Conservation (phyloP, 768 basidiomycete genomes). For the Kwoniella dejecticola region DNA sequence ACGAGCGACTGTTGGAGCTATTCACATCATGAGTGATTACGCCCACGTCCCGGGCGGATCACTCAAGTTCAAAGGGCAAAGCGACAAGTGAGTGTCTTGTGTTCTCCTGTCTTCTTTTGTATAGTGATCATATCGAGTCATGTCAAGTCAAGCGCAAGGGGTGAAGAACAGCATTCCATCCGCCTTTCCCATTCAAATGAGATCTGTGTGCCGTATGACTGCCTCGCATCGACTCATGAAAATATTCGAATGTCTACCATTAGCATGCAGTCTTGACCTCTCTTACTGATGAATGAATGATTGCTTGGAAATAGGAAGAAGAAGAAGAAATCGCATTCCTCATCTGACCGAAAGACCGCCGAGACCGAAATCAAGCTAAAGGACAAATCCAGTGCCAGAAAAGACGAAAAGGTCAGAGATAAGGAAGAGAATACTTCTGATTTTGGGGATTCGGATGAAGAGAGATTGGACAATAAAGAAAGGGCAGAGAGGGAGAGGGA, state of each 20-base stretch:
- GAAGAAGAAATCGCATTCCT: slow-evolving; percentile 52
- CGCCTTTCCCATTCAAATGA: too few relatives aligned
- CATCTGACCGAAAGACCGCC: slow-evolving; percentile 35
- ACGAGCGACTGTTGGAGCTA: too few relatives aligned
- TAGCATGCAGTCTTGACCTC: too few relatives aligned
- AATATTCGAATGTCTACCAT: too few relatives aligned
- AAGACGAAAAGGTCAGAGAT: not conserved
- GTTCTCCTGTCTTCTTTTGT: not conserved
- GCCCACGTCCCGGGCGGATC: slow-evolving; percentile 50
- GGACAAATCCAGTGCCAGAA: too few relatives aligned
- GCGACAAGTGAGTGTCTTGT: slow-evolving; percentile 43
- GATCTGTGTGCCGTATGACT: too few relatives aligned
- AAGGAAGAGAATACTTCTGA: not conserved
- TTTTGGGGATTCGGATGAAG: not conserved
- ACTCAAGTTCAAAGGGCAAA: slow-evolving; percentile 54
- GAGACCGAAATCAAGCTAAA: slow-evolving; percentile 28
- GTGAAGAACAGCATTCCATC: too few relatives aligned
- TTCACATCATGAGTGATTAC: slow-evolving; percentile 55
- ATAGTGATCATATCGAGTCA: too few relatives aligned
- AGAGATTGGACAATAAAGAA: not conserved
- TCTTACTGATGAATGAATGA: too few relatives aligned
- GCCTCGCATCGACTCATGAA: too few relatives aligned
- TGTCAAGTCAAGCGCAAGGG: too few relatives aligned
- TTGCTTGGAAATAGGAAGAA: slow-evolving; percentile 39
- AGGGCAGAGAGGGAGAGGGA: slow-evolving; percentile 7